These are phyloP conservation scores for Fusarium sp. DNA, from an alignment of 2,329 filamentous ascomycete genomes.

Conservation along the genomic window DNA sequence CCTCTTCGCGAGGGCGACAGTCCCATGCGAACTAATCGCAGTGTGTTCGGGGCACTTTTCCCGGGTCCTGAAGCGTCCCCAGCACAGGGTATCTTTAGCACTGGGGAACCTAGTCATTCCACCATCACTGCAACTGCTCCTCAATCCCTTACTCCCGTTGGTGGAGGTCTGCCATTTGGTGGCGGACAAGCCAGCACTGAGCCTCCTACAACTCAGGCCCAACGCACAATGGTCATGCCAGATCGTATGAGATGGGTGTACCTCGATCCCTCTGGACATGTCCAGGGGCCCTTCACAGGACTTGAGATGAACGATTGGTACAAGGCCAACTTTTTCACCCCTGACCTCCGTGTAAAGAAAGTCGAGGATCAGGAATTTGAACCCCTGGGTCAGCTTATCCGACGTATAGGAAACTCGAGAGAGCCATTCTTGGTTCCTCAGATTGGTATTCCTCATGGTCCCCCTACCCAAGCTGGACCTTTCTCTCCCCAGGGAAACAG, in stretches of 20 bases:
- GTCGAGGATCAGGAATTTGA: conserved; percentile 94
- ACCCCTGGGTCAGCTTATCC: conserved; percentile 91
- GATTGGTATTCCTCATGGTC: conserved; percentile 92
- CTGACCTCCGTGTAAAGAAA: conserved; percentile 94
- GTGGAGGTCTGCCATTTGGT: conserved; percentile 49
- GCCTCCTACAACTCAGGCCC: conserved; percentile 73
- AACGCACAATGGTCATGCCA: conserved; percentile 94
- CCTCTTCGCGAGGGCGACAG: conserved; percentile 67
- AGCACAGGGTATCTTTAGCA: conserved; percentile 50
- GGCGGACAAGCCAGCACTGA: conserved; percentile 51
- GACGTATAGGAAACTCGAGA: conserved; percentile 94
- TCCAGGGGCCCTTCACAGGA: conserved; percentile 94
- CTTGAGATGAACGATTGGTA: conserved; percentile 99
- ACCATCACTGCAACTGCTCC: conserved; percentile 44
- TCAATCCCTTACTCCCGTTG: conserved; percentile 50
- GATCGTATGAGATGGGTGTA: conserved; percentile 99
- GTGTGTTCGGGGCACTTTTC: conserved; percentile 66
- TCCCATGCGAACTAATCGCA: conserved; percentile 64
- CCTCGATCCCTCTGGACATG: conserved; percentile 89
- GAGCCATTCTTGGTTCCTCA: conserved; percentile 98
- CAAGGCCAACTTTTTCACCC: conserved; percentile 96
- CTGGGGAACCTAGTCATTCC: conserved; percentile 51
- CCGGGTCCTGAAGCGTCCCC: conserved; percentile 48
- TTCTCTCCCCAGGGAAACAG: conserved; percentile 62
- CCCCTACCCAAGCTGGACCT: conserved; percentile 63